These are phyloP conservation scores for Ascobolus immersus DNA, from an alignment of 495 filamentous ascomycete species.

Conservation along the genomic window DNA sequence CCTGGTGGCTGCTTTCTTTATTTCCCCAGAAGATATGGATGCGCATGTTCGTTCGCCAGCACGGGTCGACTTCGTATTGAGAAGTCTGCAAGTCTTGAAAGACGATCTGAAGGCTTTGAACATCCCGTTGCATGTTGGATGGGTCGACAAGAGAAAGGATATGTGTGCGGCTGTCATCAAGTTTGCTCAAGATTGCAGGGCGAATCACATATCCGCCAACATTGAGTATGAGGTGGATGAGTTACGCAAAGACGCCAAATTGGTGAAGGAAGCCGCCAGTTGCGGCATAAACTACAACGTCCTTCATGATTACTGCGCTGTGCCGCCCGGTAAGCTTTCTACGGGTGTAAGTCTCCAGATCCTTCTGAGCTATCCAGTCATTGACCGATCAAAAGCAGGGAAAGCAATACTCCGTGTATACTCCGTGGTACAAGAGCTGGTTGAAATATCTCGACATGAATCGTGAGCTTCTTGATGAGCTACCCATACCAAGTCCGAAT, in stretches of 20 bases:
- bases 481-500: constrained; percentile 36
- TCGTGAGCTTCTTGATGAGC: constrained; percentile 33
- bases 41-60: constrained; percentile 51
- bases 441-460: constrained; percentile 41
- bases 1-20: constrained; percentile 48
- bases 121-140: constrained; percentile 60
- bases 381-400: constrained; percentile 26
- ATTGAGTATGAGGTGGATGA: constrained; percentile 64
- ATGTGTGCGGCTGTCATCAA: constrained; percentile 41
- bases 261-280: constrained; percentile 33
- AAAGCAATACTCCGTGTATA: constrained; percentile 64
- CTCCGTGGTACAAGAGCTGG: constrained; percentile 62
- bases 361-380: background rate
- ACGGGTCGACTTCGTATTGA: constrained; percentile 54
- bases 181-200: constrained; percentile 45
- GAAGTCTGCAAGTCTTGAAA: constrained; percentile 39
- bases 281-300: constrained; percentile 37
- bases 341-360: constrained; percentile 9
- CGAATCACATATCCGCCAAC: constrained; percentile 44
- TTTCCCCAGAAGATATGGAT: constrained; percentile 68
- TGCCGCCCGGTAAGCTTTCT: constrained; percentile 39
- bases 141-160: constrained; percentile 34
- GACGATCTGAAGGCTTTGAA: constrained; percentile 39
- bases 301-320: constrained; percentile 58
- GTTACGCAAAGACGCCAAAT: constrained; percentile 39